Conservation (phyloP, 306 rosid genomes). For the Glycyrrhiza uralensis region DNA sequence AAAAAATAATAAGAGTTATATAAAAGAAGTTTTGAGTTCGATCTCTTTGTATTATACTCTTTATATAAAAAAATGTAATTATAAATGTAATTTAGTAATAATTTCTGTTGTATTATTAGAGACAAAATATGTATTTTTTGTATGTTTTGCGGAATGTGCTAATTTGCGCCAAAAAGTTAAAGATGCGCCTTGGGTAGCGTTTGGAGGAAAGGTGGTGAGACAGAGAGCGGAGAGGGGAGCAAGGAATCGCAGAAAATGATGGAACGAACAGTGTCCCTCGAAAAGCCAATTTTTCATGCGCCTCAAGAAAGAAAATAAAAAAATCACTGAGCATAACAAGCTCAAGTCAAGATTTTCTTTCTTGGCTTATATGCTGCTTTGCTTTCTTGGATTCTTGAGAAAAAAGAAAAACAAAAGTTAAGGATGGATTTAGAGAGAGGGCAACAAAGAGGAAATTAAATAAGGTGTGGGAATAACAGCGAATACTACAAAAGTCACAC, state of each 20-base stretch:
- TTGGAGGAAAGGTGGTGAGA: conserved; percentile 4
- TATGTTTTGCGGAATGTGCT: too few species aligned
- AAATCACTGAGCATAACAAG: conserved; percentile 18
- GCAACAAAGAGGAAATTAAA: conserved; percentile 21
- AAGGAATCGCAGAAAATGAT: conserved; percentile 48
- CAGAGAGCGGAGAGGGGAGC: neutral
- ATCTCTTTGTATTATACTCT: too few species aligned
- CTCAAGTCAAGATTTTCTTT: too few species aligned
- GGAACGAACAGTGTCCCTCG: conserved; percentile 27
- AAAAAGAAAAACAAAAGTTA: neutral
- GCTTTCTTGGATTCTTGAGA: conserved; percentile 42
- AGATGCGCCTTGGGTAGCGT: conserved; percentile 20
- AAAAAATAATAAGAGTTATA: too few species aligned
- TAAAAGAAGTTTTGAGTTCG: too few species aligned
- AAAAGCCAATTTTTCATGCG: conserved; percentile 35
- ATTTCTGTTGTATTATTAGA: neutral
- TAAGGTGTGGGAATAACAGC: too few species aligned
- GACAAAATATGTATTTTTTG: too few species aligned
- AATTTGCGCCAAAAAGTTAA: conserved; percentile 1
- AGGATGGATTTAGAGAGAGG: neutral
- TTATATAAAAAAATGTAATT: too few species aligned
- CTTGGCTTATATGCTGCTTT: conserved; percentile 41
- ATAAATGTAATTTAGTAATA: neutral
- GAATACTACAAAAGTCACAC: conserved; percentile 34
- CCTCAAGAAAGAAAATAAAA: neutral